Conservation (phyloP, 2,329 filamentous ascomycete species). For the Colletotrichum incanum region DNA sequence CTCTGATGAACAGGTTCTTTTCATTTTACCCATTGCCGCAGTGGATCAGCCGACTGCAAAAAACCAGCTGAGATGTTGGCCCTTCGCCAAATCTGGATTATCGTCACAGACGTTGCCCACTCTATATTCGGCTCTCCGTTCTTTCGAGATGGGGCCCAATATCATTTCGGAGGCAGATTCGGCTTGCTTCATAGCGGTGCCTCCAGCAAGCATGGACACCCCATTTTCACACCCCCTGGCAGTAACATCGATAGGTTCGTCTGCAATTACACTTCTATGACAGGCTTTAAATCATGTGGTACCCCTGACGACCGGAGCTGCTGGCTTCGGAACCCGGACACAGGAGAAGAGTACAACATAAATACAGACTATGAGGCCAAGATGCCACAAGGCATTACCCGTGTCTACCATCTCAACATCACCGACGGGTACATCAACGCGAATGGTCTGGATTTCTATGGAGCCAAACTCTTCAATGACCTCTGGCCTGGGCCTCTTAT, state of each 20-base stretch:
- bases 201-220: background rate
- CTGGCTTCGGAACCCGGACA: constrained; percentile 47
- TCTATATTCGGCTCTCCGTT: constrained; percentile 10
- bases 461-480: constrained; percentile 48
- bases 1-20: background rate
- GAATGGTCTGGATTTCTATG: constrained; percentile 45
- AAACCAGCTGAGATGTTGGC: background rate
- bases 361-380: constrained; percentile 48
- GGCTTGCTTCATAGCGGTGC: background rate
- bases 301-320: constrained; percentile 47
- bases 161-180: constrained; percentile 10
- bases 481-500: constrained; percentile 50
- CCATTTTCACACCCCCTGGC: constrained; percentile 5
- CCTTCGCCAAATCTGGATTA: constrained; percentile 14
- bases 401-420: constrained; percentile 46
- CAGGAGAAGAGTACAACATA: constrained; percentile 47
- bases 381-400: constrained; percentile 44
- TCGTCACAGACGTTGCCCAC: constrained; percentile 11
- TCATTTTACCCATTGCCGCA: background rate
- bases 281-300: constrained; percentile 47
- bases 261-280: constrained; percentile 49
- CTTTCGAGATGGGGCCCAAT: background rate
- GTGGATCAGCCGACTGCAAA: background rate
- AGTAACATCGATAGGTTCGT: constrained; percentile 42
- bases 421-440: constrained; percentile 44